Evolutionary conservation across 2,329 filamentous ascomycete species (phyloP).

Genomic region (Trichoderma citrinoviride): DNA sequence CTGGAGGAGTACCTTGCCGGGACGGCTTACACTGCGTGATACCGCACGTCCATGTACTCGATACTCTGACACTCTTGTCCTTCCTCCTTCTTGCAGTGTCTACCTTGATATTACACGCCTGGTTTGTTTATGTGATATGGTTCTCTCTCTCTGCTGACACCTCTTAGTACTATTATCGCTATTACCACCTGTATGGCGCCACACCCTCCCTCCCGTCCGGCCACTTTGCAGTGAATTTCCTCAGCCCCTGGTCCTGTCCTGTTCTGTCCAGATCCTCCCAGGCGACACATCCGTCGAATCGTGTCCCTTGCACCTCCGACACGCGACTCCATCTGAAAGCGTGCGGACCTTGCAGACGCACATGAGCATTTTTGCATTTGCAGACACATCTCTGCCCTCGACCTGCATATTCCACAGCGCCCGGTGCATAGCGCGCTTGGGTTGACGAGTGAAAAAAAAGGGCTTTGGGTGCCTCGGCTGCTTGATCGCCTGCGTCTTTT

Average conservation of each 20-base stretch:
- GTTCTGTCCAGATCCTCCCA: slow-evolving; percentile 5
- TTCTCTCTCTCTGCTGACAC: neutral
- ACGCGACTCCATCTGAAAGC: neutral
- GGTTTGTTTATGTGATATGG: neutral
- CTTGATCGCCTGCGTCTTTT: slow-evolving; percentile 11
- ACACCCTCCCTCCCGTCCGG: slow-evolving; percentile 12
- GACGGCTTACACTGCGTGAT: no score
- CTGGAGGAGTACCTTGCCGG: no score
- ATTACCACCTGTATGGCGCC: slow-evolving; percentile 5
- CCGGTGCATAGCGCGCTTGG: slow-evolving; percentile 20
- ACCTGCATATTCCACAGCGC: slow-evolving; percentile 5
- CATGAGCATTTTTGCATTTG: neutral
- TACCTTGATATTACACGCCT: no score
- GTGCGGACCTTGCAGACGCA: slow-evolving; percentile 17
- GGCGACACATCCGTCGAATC: neutral
- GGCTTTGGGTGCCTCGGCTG: neutral
- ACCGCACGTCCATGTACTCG: neutral
- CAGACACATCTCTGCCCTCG: slow-evolving; percentile 7
- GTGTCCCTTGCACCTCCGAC: neutral
- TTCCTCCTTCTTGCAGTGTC: no score
- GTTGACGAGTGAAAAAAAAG: slow-evolving; percentile 19
- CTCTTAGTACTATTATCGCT: no score
- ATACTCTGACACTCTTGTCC: neutral
- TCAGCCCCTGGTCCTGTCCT: slow-evolving; percentile 1
- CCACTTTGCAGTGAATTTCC: neutral